A percentile compares a stretch with the other conserved stretches of the same genome.
These are phyloP conservation scores for Mortierella sp. DNA, from an alignment of 371 early-diverging fungal species.

Conservation along the genomic window DNA sequence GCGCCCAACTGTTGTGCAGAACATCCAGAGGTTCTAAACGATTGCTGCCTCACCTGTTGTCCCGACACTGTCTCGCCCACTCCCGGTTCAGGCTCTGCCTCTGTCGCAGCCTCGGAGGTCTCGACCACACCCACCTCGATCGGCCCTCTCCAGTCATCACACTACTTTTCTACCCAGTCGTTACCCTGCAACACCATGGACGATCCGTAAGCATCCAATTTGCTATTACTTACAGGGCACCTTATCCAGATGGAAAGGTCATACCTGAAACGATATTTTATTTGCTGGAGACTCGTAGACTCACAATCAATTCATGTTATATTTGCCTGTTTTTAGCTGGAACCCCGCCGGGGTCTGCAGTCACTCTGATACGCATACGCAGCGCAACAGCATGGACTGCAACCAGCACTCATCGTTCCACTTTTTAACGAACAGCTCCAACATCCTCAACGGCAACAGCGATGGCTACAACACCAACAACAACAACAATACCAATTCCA, in stretches of 20 bases:
- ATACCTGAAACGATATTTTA: background rate
- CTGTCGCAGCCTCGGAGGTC: conserved; percentile 19
- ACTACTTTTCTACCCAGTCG: conserved; percentile 29
- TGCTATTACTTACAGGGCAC: too few species aligned
- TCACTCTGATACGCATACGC: conserved; percentile 23
- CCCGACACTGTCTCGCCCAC: conserved; percentile 38
- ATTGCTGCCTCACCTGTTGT: conserved; percentile 54
- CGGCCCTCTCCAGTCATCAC: conserved; percentile 13
- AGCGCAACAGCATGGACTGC: conserved; percentile 1
- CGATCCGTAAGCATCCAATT: conserved; percentile 30
- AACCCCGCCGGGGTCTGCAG: conserved; percentile 16
- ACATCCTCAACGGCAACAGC: background rate
- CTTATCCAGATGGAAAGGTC: background rate
- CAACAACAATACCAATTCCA: conserved; percentile 2
- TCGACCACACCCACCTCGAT: conserved; percentile 30
- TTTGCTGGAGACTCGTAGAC: background rate
- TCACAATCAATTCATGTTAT: background rate
- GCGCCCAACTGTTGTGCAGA: conserved; percentile 48
- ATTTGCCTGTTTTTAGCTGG: conserved; percentile 31
- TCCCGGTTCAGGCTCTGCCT: conserved; percentile 18
- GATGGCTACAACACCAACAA: background rate
- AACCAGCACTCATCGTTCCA: conserved; percentile 42
- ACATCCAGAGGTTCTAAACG: conserved; percentile 49
- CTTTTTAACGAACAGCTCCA: conserved; percentile 20
- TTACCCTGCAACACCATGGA: conserved; percentile 20